A percentile compares a stretch with the other conserved stretches of the same genome.
These are phyloP conservation scores for Saussurea involucrata DNA, from an alignment of 129 eudicot genomes.

Conservation along the genomic window DNA sequence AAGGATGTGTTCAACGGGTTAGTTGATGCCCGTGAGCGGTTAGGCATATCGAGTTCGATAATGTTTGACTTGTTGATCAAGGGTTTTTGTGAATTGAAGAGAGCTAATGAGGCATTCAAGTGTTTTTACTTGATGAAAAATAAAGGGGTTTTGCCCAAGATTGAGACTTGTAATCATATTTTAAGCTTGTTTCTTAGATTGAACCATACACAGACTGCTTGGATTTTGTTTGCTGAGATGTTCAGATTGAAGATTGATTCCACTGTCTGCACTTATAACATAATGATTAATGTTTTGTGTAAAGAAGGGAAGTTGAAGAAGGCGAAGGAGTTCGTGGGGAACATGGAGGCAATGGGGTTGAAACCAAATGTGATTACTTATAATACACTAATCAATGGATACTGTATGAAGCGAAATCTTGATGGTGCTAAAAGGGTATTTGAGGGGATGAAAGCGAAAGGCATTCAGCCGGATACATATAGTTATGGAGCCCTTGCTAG, in stretches of 20 bases:
- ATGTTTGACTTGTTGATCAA: conserved; percentile 47
- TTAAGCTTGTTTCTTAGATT: conserved; percentile 52
- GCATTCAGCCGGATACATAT: conserved; percentile 47
- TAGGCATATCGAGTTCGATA: conserved; percentile 30
- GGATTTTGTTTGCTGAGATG: conserved; percentile 75
- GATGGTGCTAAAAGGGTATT: conserved; percentile 50
- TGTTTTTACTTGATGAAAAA: conserved; percentile 52
- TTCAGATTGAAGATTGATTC: conserved; percentile 47
- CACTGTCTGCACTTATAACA: conserved; percentile 52
- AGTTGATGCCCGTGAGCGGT: conserved; percentile 32
- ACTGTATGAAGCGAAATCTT: conserved; percentile 46
- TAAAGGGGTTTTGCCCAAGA: conserved; percentile 36
- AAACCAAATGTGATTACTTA: conserved; percentile 59
- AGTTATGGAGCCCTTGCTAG: conserved; percentile 56
- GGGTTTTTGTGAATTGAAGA: conserved; percentile 57
- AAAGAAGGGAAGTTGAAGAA: conserved; percentile 68
- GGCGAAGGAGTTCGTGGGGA: conserved; percentile 44
- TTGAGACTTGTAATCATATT: conserved; percentile 54
- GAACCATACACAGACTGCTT: conserved; percentile 28
- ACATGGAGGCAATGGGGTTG: conserved; percentile 61
- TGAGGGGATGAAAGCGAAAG: conserved; percentile 43
- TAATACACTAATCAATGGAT: conserved; percentile 64
- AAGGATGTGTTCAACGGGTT: conserved; percentile 40
- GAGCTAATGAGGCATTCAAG: conserved; percentile 41
- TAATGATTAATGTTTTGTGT: conserved; percentile 65